A percentile compares a stretch with the other conserved stretches of the same genome.
These are phyloP conservation scores for Aethionema arabicum DNA, from an alignment of 345 rosid species.

Conservation along the genomic window DNA sequence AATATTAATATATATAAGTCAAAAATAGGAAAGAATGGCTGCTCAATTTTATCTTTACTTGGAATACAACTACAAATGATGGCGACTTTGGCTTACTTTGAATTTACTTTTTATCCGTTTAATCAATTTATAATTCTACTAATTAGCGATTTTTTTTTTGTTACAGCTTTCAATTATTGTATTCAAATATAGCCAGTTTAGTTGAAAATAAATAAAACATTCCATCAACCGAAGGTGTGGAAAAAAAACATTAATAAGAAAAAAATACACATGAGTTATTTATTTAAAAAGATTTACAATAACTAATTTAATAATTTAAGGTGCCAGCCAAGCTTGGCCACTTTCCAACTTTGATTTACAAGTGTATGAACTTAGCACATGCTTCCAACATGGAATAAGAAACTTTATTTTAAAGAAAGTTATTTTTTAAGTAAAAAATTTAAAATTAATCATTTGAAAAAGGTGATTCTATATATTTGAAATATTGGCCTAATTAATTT, in stretches of 20 bases:
- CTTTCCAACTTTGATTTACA: constrained; percentile 35
- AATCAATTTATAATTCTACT: no score
- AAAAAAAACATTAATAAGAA: not conserved
- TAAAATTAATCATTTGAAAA: constrained; percentile 25
- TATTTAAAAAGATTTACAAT: not conserved
- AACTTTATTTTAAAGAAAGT: constrained; percentile 31
- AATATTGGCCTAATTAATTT: constrained; percentile 11
- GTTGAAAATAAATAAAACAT: no score
- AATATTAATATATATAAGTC: constrained; percentile 14
- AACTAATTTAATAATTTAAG: constrained; percentile 27
- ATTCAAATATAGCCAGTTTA: no score
- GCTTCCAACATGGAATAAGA: constrained; percentile 37
- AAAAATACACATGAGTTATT: constrained; percentile 11
- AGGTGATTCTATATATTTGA: constrained; percentile 24
- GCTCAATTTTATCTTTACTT: constrained; percentile 35
- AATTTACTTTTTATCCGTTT: constrained; percentile 33
- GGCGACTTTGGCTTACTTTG: constrained; percentile 31
- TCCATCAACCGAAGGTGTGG: not conserved
- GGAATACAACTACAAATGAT: constrained; percentile 39
- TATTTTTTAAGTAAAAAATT: not conserved
- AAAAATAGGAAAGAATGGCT: constrained; percentile 17
- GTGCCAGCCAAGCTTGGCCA: constrained; percentile 38
- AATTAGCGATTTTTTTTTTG: not conserved
- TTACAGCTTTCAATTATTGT: not conserved
- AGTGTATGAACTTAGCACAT: constrained; percentile 31